A percentile compares a stretch with the other conserved stretches of the same genome.
Evolutionary conservation across 176 grass and related monocot species (phyloP).

Genomic region (Ananas comosus): DNA sequence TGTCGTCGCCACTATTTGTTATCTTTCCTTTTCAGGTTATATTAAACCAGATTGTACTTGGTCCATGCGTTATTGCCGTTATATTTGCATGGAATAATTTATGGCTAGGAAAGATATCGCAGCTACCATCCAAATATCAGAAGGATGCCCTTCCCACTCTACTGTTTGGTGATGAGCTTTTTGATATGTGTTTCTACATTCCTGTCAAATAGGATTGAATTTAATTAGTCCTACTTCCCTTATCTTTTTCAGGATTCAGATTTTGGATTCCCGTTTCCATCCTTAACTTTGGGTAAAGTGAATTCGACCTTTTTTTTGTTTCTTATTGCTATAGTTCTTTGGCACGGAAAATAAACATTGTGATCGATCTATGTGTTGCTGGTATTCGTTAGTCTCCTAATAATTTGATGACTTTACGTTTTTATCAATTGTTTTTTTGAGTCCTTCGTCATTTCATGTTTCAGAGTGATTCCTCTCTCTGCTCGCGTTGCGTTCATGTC

Average conservation of each 20-base stretch:
- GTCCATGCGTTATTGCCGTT: conserved; percentile 89
- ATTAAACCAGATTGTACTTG: conserved; percentile 85
- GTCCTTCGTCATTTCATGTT: neutral
- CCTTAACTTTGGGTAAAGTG: conserved; percentile 80
- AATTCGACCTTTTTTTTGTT: conserved; percentile 15
- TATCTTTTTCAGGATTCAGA: conserved; percentile 63
- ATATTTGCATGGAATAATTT: conserved; percentile 99
- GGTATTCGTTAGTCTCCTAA: too few species aligned
- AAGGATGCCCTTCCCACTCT: conserved; percentile 90
- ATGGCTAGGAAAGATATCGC: conserved; percentile 74
- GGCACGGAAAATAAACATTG: neutral
- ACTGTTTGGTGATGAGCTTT: conserved; percentile 53
- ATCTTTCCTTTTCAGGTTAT: conserved; percentile 52
- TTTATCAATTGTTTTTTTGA: too few species aligned
- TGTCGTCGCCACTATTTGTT: neutral
- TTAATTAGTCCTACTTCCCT: conserved; percentile 8
- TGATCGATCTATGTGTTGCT: neutral
- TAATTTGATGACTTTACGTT: too few species aligned
- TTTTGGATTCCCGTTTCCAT: conserved; percentile 93
- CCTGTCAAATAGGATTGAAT: conserved; percentile 7
- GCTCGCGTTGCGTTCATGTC: conserved; percentile 97
- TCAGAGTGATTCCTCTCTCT: conserved; percentile 71
- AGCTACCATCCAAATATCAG: conserved; percentile 79
- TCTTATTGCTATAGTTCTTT: neutral
- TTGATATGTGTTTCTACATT: neutral